phyloP scores from a whole-genome alignment of 2,329 filamentous ascomycete species.

The Aspergillus sergii region DNA sequence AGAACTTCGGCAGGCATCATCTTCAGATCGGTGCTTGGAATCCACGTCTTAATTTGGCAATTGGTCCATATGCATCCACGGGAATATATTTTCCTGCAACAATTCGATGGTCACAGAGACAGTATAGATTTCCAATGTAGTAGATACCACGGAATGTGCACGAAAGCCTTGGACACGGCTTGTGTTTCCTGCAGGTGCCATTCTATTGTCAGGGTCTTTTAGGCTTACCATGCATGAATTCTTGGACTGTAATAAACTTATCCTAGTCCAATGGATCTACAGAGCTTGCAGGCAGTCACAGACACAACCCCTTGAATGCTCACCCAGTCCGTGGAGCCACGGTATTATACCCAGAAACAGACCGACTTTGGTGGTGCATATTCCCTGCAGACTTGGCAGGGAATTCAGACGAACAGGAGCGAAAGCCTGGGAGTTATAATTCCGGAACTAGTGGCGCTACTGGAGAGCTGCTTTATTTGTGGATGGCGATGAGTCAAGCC shows the following conservation, averaged over 20 bases:
- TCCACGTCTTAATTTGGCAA: not conserved
- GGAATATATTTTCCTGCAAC: not conserved
- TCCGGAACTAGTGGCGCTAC: slow-evolving; percentile 9
- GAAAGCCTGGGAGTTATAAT: slow-evolving; percentile 11
- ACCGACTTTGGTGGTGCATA: slow-evolving; percentile 24
- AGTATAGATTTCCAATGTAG: not conserved
- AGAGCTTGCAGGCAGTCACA: slow-evolving; percentile 7
- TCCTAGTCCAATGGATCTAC: slow-evolving; percentile 5
- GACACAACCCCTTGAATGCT: slow-evolving; percentile 11
- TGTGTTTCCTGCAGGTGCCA: slow-evolving; percentile 18
- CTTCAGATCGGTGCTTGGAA: not conserved
- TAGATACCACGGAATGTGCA: not conserved
- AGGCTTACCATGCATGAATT: slow-evolving; percentile 14
- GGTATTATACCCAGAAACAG: slow-evolving; percentile 32
- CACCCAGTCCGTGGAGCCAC: slow-evolving; percentile 35
- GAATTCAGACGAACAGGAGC: slow-evolving; percentile 12
- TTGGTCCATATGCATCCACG: not conserved
- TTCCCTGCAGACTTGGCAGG: slow-evolving; percentile 19
- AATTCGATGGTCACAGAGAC: not conserved
- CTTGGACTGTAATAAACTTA: slow-evolving; percentile 6
- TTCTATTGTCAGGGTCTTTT: slow-evolving; percentile 5
- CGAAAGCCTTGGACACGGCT: slow-evolving; percentile 9
- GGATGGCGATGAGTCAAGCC: slow-evolving; percentile 22
- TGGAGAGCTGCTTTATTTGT: slow-evolving; percentile 17
- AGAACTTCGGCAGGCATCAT: not conserved